These are phyloP conservation scores for Lachnellula suecica DNA, from an alignment of 2,329 filamentous ascomycete species.

Conservation along the genomic window DNA sequence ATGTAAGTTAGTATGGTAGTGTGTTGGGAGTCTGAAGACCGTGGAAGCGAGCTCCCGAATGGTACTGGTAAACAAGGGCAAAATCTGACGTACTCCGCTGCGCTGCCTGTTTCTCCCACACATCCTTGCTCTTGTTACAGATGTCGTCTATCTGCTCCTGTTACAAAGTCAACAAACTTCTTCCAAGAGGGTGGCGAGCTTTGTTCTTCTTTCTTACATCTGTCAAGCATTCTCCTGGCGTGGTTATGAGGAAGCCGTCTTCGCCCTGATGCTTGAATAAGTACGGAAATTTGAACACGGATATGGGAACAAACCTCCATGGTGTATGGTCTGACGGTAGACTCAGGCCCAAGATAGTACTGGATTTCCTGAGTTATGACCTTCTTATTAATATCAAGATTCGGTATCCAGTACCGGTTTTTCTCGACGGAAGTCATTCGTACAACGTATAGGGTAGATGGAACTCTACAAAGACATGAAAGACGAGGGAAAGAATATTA, in stretches of 20 bases:
- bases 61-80: too few species aligned
- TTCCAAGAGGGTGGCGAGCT: not conserved
- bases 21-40: too few species aligned
- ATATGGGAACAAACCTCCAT: conserved; percentile 46
- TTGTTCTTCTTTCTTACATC: conserved; percentile 46
- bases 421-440: conserved; percentile 35
- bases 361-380: conserved; percentile 59
- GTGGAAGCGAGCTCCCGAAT: too few species aligned
- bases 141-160: conserved; percentile 65
- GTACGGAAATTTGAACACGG: conserved; percentile 19
- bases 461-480: conserved; percentile 15
- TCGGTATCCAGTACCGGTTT: conserved; percentile 62
- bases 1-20: too few species aligned
- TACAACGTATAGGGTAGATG: conserved; percentile 12
- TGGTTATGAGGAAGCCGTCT: conserved; percentile 60
- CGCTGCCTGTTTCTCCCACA: conserved; percentile 57
- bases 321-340: conserved; percentile 56
- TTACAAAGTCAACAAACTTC: conserved; percentile 11
- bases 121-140: conserved; percentile 56
- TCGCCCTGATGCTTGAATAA: conserved; percentile 46
- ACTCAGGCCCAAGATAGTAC: conserved; percentile 56
- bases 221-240: conserved; percentile 55
- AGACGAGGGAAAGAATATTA: not conserved
- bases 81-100: too few species aligned
- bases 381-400: conserved; percentile 58